Conservation (phyloP, 2,329 filamentous ascomycete genomes). For the Pseudogymnoascus sp. region DNA sequence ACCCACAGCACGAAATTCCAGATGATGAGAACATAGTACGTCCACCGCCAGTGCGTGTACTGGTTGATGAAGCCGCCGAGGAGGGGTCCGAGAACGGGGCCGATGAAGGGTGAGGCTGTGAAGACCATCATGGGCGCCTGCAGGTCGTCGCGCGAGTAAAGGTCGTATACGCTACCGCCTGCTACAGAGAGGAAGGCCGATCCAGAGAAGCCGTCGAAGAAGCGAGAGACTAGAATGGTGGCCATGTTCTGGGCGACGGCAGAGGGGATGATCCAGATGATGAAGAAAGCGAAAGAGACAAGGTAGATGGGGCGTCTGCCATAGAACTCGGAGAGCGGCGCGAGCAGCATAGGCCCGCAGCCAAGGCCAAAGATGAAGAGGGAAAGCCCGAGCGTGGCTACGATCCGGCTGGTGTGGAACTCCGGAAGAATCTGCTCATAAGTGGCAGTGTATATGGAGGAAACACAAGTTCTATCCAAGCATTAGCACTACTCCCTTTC, state of each 20-base stretch:
- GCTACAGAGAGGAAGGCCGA: constrained; percentile 64
- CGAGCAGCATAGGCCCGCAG: constrained; percentile 46
- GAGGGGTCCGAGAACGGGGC: constrained; percentile 51
- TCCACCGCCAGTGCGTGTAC: constrained; percentile 67
- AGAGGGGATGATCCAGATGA: constrained; percentile 73
- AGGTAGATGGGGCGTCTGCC: constrained; percentile 77
- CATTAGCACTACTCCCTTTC: not conserved
- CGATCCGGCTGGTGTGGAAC: constrained; percentile 59
- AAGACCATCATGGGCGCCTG: constrained; percentile 79
- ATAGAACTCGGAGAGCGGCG: constrained; percentile 58
- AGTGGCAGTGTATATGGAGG: constrained; percentile 80
- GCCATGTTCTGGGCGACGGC: constrained; percentile 74
- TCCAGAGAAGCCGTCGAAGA: constrained; percentile 66
- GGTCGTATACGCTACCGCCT: constrained; percentile 76
- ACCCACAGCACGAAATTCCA: constrained; percentile 61
- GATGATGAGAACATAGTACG: constrained; percentile 76
- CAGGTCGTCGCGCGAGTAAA: constrained; percentile 61
- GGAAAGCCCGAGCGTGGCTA: constrained; percentile 73
- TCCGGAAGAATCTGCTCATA: constrained; percentile 69
- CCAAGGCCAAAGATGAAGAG: constrained; percentile 72
- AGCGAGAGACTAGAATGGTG: constrained; percentile 69
- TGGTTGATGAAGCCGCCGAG: constrained; percentile 78
- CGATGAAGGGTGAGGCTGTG: constrained; percentile 54
- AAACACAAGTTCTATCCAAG: constrained; percentile 64
- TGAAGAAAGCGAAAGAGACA: constrained; percentile 60